phyloP scores from a whole-genome alignment of 371 early-diverging fungal genomes.

The Mortierella sp. region DNA sequence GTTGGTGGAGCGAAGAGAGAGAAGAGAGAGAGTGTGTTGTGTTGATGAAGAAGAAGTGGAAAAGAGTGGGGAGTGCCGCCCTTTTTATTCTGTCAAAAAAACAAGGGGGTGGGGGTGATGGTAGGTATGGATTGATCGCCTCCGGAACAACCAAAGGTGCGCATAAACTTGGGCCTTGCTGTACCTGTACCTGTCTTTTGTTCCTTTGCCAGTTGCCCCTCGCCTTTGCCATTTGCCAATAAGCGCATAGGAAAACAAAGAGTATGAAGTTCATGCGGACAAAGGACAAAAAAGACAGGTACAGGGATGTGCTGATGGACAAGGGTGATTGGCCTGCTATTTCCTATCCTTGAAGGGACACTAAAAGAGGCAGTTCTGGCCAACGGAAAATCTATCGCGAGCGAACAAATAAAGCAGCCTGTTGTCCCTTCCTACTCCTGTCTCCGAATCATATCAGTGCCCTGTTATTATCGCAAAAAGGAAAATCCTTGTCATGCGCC shows the following conservation, averaged over 20 bases:
- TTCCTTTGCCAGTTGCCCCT: neutral
- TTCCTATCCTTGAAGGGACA: neutral
- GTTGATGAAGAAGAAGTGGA: neutral
- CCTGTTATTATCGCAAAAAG: neutral
- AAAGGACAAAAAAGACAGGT: neutral
- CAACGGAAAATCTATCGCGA: slow-evolving; percentile 4
- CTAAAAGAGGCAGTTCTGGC: neutral
- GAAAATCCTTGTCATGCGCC: slow-evolving; percentile 12
- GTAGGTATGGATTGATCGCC: neutral
- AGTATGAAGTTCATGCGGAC: neutral
- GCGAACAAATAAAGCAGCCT: neutral
- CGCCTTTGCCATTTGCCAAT: neutral
- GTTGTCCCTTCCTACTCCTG: too few relatives aligned
- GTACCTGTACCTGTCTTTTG: neutral
- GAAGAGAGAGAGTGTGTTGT: neutral
- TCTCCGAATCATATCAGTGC: neutral
- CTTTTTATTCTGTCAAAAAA: neutral
- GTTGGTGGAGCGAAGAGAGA: neutral
- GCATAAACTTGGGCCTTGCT: neutral
- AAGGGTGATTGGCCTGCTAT: neutral
- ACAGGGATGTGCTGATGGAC: neutral
- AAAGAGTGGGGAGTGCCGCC: neutral
- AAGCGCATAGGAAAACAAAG: neutral
- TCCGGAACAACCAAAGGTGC: neutral
- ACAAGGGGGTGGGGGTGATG: neutral